Base-by-base conservation (phyloP, 2,329 filamentous ascomycete genomes). In the Alternaria longipes region DNA sequence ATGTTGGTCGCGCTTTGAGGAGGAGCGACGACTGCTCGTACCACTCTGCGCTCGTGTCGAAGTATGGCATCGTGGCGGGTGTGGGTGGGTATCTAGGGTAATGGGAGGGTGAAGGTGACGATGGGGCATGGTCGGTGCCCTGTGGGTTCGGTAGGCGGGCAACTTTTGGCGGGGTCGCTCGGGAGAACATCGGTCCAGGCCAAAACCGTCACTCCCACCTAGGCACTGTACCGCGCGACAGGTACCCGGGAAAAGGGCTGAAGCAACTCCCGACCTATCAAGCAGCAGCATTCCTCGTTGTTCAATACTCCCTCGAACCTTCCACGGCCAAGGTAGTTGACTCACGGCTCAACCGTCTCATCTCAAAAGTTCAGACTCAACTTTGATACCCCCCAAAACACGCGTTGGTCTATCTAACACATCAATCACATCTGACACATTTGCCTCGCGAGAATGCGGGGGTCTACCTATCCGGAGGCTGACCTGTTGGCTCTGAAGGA, bases 41-140 rank as follows among this genome's bases (percentile, higher is more conserved):
- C 91, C 93, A 99, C 82, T 94, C 90, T 81, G 97, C 90, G 80
- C 91, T 91, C 59, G 92, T 93, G 53, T 86, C 83, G 77, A 97
- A 89, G 78, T 91, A 89, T 3, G 91, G 90, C 94, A 97, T 97
- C 59, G 60, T 72, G 66, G 20, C 24, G 24, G 57, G 57, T 9
- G 36, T 41, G n/a, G 53, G 54, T 5, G 36, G 62, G 51, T 52
- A 46, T 53, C 46, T 65, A 60, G 56, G 58, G 65, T n/a, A 32
- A 44, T 63, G 42, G 45, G 50, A 50, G 47, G 50, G 46, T 60
- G 61, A 62, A 56, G 54, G 52, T 32, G 60, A 32, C n/a, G 20
- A 32, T 14, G 34, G 24, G 38, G 24, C 44, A 12, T 38, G 26
- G 58, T 61, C 54, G 52, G 34, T 36, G 32, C 12, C 60, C 58